Conservation (phyloP, 75 land plant species). For the Cunninghamia lanceolata region DNA sequence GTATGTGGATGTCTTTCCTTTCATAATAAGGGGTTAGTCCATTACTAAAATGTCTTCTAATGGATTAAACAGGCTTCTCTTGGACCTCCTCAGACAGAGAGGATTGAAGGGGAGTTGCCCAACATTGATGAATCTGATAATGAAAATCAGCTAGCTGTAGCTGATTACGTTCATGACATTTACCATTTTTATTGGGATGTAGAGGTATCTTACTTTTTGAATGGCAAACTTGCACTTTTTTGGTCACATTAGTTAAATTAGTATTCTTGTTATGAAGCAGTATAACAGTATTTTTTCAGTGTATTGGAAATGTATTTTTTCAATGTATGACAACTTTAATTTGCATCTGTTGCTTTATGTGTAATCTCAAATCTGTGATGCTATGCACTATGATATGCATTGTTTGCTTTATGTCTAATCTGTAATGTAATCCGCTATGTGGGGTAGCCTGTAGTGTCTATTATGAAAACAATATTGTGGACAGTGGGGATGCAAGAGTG, state of each 20-base stretch:
- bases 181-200: slow-evolving; percentile 63
- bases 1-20: background rate
- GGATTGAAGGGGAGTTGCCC: slow-evolving; percentile 39
- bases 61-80: slow-evolving; percentile 26
- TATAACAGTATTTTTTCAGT: background rate
- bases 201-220: slow-evolving; percentile 32
- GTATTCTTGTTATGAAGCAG: background rate
- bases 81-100: slow-evolving; percentile 20
- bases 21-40: slow-evolving; percentile 1
- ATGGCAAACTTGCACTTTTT: background rate
- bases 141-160: slow-evolving; percentile 59
- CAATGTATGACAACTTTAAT: background rate
- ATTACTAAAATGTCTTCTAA: background rate
- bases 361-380: too few relatives aligned
- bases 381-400: too few relatives aligned
- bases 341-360: background rate
- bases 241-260: background rate
- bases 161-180: slow-evolving; percentile 75
- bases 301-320: background rate
- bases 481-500: background rate
- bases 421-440: background rate
- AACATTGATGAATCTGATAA: slow-evolving; percentile 59
- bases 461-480: background rate
- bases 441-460: background rate
- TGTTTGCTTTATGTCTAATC: background rate